Evolutionary conservation across 768 basidiomycete genomes (phyloP).

Genomic region (Peribolospora baueri): DNA sequence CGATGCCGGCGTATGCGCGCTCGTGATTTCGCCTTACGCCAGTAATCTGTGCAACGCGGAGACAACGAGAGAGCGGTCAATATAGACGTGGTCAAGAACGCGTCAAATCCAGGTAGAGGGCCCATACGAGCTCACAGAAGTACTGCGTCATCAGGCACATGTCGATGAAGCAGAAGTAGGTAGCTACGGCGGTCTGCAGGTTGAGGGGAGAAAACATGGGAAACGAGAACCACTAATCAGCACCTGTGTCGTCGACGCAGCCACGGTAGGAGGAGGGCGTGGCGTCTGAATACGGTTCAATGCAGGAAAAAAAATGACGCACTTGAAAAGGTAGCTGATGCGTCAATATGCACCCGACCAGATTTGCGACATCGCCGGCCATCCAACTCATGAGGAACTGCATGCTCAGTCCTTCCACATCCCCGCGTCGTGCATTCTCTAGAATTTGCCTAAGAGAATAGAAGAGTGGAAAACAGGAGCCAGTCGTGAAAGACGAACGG

Average conservation of each 20-base stretch:
- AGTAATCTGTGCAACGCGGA: too few relatives aligned
- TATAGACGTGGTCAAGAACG: too few relatives aligned
- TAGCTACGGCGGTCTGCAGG: constrained; percentile 58
- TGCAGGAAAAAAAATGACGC: constrained; percentile 12
- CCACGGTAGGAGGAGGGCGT: not conserved
- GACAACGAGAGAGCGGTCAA: too few relatives aligned
- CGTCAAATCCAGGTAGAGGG: not conserved
- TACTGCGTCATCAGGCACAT: constrained; percentile 50
- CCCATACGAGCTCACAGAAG: constrained; percentile 34
- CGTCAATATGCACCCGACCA: constrained; percentile 55
- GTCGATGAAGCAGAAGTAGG: constrained; percentile 74
- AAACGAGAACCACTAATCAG: not conserved
- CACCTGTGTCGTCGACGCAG: not conserved
- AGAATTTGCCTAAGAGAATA: constrained; percentile 41
- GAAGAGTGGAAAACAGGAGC: not conserved
- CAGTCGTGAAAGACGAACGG: too few relatives aligned
- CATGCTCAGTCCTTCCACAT: constrained; percentile 70
- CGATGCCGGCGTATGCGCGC: too few relatives aligned
- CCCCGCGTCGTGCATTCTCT: constrained; percentile 47
- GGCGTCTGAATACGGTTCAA: not conserved
- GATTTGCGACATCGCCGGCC: constrained; percentile 71
- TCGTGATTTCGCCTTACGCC: too few relatives aligned
- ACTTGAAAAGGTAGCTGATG: constrained; percentile 89
- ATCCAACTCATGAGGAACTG: constrained; percentile 81
- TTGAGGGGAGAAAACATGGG: not conserved